These are phyloP conservation scores for Lasiosphaeria miniovina DNA, from an alignment of 495 filamentous ascomycete species.

Conservation along the genomic window DNA sequence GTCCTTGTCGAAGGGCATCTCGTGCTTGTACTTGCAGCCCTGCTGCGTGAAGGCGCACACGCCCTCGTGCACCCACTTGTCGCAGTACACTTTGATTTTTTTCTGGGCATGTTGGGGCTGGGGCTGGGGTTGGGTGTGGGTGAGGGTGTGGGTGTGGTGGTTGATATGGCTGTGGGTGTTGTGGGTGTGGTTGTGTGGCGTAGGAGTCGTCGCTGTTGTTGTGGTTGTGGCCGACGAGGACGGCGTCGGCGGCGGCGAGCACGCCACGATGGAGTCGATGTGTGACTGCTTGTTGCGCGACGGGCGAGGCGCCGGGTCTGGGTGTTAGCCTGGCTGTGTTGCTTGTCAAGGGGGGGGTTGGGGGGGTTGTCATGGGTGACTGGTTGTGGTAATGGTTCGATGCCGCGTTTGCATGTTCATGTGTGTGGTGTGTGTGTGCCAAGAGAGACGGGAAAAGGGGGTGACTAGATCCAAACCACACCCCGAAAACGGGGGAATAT, in stretches of 20 bases:
- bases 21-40: constrained; percentile 83
- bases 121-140: background rate
- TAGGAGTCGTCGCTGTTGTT: background rate
- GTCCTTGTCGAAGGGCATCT: constrained; percentile 66
- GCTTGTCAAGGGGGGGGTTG: too few species aligned
- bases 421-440: too few species aligned
- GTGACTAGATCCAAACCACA: too few species aligned
- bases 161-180: too few species aligned
- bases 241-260: constrained; percentile 9
- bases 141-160: background rate
- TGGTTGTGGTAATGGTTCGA: too few species aligned
- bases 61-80: constrained; percentile 80
- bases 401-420: too few species aligned
- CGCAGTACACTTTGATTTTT: constrained; percentile 71
- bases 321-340: constrained; percentile 9
- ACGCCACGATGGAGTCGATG: constrained; percentile 22
- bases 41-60: constrained; percentile 81
- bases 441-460: too few species aligned
- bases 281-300: constrained; percentile 11
- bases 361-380: too few species aligned
- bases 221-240: background rate
- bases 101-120: constrained; percentile 16
- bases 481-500: too few species aligned
- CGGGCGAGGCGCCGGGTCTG: background rate
- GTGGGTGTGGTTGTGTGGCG: background rate